These are phyloP conservation scores for Plasmodium adleri DNA, from an alignment of 169 alveolate species.

Conservation along the genomic window DNA sequence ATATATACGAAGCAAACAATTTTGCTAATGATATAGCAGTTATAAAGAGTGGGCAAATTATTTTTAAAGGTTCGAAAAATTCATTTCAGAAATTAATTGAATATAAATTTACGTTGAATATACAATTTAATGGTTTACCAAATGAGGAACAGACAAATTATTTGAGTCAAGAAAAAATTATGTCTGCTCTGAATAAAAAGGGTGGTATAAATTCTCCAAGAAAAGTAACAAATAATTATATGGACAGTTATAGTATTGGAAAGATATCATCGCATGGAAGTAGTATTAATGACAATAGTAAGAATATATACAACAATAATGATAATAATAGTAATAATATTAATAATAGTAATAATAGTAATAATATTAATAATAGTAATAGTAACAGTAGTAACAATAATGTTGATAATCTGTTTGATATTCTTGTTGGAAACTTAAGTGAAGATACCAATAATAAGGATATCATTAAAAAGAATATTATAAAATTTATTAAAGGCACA, in stretches of 20 bases:
- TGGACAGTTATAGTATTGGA: too few relatives aligned
- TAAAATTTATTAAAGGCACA: slow-evolving; percentile 25
- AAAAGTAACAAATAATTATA: neutral
- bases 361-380: neutral
- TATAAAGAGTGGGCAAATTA: slow-evolving; percentile 47
- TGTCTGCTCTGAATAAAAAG: neutral
- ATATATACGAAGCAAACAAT: slow-evolving; percentile 68
- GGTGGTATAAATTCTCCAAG: neutral
- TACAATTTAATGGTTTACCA: slow-evolving; percentile 1
- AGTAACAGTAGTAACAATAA: neutral
- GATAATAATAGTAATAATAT: neutral
- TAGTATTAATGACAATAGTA: neutral
- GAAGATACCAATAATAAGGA: neutral
- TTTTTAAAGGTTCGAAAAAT: slow-evolving; percentile 35
- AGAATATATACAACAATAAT: neutral
- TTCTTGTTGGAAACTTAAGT: neutral
- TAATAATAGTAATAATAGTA: neutral
- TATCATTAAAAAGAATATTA: slow-evolving; percentile 14
- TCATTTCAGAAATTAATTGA: slow-evolving; percentile 29
- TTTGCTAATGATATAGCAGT: slow-evolving; percentile 67
- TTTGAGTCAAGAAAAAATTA: neutral
- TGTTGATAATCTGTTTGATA: neutral
- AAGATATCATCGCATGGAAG: neutral
- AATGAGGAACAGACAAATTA: neutral
- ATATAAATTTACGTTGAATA: slow-evolving; percentile 51